Evolutionary conservation across 805 yeast species (phyloP).

Genomic region (Barnettozyma californica): DNA sequence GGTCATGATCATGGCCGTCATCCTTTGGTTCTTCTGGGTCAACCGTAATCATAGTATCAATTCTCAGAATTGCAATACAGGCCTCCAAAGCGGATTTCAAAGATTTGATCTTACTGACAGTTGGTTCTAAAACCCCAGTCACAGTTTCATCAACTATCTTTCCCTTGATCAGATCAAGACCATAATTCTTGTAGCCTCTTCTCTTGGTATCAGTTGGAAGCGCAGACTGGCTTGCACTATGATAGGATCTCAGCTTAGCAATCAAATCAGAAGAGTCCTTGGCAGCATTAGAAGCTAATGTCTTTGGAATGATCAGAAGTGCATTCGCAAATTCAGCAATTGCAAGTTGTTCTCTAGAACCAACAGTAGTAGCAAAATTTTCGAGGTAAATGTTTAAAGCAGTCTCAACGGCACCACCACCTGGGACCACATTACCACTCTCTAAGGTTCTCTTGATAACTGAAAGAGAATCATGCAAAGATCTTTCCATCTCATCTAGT

Average conservation of each 20-base stretch:
- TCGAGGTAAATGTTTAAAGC: constrained; percentile 93
- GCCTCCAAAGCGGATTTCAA: constrained; percentile 97
- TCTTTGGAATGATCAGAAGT: constrained; percentile 87
- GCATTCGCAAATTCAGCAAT: constrained; percentile 96
- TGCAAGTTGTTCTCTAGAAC: constrained; percentile 95
- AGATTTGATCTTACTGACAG: constrained; percentile 86
- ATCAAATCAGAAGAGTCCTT: constrained; percentile 93
- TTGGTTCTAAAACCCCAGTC: constrained; percentile 92
- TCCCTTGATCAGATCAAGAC: constrained; percentile 87
- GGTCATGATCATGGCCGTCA: constrained; percentile 78
- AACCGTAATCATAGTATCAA: constrained; percentile 96
- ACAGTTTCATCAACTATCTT: constrained; percentile 81
- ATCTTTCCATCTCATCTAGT: constrained; percentile 97
- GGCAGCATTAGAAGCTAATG: constrained; percentile 95
- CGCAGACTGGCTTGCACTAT: constrained; percentile 89
- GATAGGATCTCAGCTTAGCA: constrained; percentile 93
- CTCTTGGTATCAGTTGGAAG: constrained; percentile 78
- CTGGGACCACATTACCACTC: constrained; percentile 92
- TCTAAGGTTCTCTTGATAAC: constrained; percentile 96
- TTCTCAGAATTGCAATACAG: constrained; percentile 93
- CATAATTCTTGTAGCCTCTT: constrained; percentile 83
- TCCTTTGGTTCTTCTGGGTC: constrained; percentile 93
- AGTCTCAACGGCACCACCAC: constrained; percentile 98
- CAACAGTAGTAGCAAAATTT: constrained; percentile 95
- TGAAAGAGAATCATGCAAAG: constrained; percentile 87